Base-by-base conservation (phyloP, 2,329 filamentous ascomycete genomes). In the Exophiala oligosperma region DNA sequence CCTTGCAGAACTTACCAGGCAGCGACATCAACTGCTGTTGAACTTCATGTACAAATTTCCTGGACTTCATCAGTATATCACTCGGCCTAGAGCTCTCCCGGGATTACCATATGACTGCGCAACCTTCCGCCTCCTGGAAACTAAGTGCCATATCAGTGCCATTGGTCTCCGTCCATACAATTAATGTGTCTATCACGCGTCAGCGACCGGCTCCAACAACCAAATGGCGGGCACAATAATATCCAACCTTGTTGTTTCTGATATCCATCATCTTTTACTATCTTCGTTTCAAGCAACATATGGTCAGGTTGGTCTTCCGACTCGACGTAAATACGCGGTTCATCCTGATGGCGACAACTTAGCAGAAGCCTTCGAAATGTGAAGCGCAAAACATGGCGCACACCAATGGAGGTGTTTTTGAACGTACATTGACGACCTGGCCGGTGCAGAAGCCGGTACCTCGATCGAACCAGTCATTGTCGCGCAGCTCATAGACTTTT, bases 381-480 rank as follows among this genome's bases (percentile, higher is more conserved):
- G 38, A 28, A 21, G 26, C 43, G 50, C 32, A 35, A 37, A 37
- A 38, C 24, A 24, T 43, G 49, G 46, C 49, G 48, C 21, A 14
- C 28, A 4, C 35, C 32, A 23, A 4, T 17, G 26, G 26, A 28
- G n/a, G 44, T 26, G 52, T 35, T 23, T 32, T 37, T 35, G 29
- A 37, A 68, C 89, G 74, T 84, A 94, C 90, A 73, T 86, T 83
- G 64, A 87, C 77, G 64, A 89, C 84, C 64, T 86, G 83, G 49
- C 92, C 92, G 60, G 86, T 90, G 74, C 94, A 97, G 75, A 97
- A 97, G 63, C 94, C 94, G 49, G 94, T 99, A 64, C 94, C 94
- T 70, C 93, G 84, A 77, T 99, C 94, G 73, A 93, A 97, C 94
- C 94, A 99, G 85, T 97, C 94, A 82, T 96, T 96, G 78, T 96